phyloP scores from a whole-genome alignment of 2,329 filamentous ascomycete genomes.

The Tolypocladium tundrense region DNA sequence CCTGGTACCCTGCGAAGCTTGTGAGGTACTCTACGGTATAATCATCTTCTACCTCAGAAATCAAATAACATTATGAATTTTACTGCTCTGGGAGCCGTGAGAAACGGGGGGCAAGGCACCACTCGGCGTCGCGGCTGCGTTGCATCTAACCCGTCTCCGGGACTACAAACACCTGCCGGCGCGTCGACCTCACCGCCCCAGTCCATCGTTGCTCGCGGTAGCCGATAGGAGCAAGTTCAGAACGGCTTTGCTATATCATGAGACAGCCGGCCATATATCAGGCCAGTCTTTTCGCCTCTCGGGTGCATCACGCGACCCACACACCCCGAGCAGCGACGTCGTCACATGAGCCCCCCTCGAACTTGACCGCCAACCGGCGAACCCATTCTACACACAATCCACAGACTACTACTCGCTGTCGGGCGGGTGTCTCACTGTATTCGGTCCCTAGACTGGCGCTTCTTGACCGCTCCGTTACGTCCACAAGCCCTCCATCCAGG shows the following conservation, averaged over 20 bases:
- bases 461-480: neutral
- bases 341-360: slow-evolving; percentile 3
- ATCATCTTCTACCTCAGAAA: neutral
- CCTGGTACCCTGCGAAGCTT: too few relatives aligned
- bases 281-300: neutral
- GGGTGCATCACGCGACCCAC: slow-evolving; percentile 8
- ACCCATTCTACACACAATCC: neutral
- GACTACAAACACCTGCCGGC: neutral
- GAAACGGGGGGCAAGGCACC: neutral
- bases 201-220: neutral
- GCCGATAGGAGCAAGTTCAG: neutral
- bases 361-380: neutral
- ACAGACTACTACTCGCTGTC: neutral
- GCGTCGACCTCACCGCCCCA: neutral
- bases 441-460: too few relatives aligned
- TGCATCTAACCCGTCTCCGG: neutral
- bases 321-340: neutral
- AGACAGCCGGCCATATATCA: neutral
- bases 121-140: neutral
- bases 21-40: neutral
- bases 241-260: neutral
- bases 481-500: neutral
- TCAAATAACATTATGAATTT: neutral
- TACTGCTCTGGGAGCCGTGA: neutral
- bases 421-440: neutral